These are phyloP conservation scores for Penicillium corylophilum DNA, from an alignment of 2,329 filamentous ascomycete species.

Conservation along the genomic window DNA sequence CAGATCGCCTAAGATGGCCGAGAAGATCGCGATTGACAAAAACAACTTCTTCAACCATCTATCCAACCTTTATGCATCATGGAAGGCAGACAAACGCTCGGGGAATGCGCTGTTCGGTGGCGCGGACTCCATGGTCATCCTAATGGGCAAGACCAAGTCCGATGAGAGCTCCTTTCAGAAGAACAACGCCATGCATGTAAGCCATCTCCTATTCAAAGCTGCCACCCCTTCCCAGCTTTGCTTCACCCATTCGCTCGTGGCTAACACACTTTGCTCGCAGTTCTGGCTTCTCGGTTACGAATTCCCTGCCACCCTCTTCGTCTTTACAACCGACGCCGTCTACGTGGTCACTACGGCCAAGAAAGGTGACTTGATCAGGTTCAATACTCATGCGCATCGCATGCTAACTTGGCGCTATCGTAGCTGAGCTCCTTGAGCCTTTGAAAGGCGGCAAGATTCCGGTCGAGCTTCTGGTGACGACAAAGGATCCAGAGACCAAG, in stretches of 20 bases:
- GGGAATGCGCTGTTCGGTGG: constrained; percentile 83
- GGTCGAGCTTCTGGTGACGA: constrained; percentile 85
- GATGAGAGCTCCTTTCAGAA: constrained; percentile 87
- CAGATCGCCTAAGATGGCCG: constrained; percentile 52
- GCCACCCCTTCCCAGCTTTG: not conserved
- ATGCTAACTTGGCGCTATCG: constrained; percentile 11
- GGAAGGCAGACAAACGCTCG: constrained; percentile 93
- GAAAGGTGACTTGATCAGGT: constrained; percentile 66
- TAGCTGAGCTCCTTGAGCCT: constrained; percentile 88
- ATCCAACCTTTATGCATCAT: constrained; percentile 79
- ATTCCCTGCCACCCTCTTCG: constrained; percentile 91
- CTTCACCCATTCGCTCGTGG: not conserved
- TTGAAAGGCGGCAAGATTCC: constrained; percentile 90
- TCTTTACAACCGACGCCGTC: constrained; percentile 82
- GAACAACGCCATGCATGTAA: constrained; percentile 92
- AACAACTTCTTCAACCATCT: constrained; percentile 91
- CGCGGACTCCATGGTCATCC: constrained; percentile 78
- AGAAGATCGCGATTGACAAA: constrained; percentile 94
- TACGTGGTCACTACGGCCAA: constrained; percentile 95
- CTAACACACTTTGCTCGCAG: constrained; percentile 49
- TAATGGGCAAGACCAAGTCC: constrained; percentile 87
- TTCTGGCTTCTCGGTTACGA: constrained; percentile 99
- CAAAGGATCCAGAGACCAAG: constrained; percentile 89
- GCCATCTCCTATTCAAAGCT: constrained; percentile 32
- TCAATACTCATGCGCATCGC: not conserved